Percentiles rank a stretch among this genome's conserved stretches.
Evolutionary conservation across 2,329 filamentous ascomycete genomes (phyloP).

Genomic region (Aspergillus sp.): DNA sequence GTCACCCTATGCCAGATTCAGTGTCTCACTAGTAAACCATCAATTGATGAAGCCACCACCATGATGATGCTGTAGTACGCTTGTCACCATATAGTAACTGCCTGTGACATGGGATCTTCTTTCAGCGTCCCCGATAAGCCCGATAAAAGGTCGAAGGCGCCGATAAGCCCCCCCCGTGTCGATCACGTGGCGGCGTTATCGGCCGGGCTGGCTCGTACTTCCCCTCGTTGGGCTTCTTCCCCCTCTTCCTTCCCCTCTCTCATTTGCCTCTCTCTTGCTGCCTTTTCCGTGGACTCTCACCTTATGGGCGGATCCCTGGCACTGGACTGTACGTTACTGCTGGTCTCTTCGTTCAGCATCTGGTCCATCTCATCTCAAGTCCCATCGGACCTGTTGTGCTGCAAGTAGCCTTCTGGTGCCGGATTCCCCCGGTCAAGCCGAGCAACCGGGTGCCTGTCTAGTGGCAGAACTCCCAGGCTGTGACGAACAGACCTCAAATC

Average conservation of each 20-base stretch:
- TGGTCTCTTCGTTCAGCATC: neutral
- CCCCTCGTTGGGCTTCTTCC: slow-evolving; percentile 22
- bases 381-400: neutral
- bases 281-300: slow-evolving; percentile 7
- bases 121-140: neutral
- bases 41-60: no score
- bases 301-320: slow-evolving; percentile 3
- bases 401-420: slow-evolving; percentile 11
- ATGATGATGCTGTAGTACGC: neutral
- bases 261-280: slow-evolving; percentile 10
- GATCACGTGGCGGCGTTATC: slow-evolving; percentile 11
- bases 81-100: neutral
- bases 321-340: slow-evolving; percentile 9
- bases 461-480: slow-evolving; percentile 8
- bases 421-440: neutral
- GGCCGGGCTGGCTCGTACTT: neutral
- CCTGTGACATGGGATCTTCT: neutral
- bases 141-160: no score
- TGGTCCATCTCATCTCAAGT: slow-evolving; percentile 3
- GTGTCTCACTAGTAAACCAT: no score
- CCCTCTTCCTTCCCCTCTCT: slow-evolving; percentile 20
- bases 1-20: no score
- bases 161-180: neutral
- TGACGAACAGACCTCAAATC: neutral
- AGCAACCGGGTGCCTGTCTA: slow-evolving; percentile 3